Base-by-base conservation (phyloP, 768 basidiomycete genomes). In the Suillus occidentalis region DNA sequence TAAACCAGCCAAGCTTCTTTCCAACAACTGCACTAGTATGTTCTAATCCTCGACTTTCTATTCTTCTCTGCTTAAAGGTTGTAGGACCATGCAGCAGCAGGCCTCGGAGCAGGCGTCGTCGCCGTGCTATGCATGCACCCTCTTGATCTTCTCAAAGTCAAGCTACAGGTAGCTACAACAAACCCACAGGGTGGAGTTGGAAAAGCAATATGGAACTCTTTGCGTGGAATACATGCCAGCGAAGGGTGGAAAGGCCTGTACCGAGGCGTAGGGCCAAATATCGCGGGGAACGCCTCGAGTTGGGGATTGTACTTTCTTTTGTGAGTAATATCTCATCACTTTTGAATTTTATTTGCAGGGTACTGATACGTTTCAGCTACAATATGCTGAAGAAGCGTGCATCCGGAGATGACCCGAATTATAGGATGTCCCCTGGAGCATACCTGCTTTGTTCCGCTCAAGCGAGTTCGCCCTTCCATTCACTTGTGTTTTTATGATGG, bases 231-330 rank as follows among this genome's bases (percentile, higher is more conserved):
- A 45, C 85, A 91, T 28, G 83, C 79, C 55, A 79, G 82, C 43
- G 86, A 92, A 64, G 97, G 97, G 6, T 91, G 88, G 86, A 83
- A 77, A 66, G 97, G 96, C 0, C 79, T 99, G 58, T 99, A 99
- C 75, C 85, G 97, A 62, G 97, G 97, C 18, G 81, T 99, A 39
- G 85, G 87, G 0, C 87, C 95, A 2, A 99, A 99, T 76, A 84
- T 98, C 65, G 92, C 93, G 0, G 97, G 97, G 14, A 98, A 98
- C 68, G 95, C 96, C 22, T 89, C 90, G 9, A 96, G 94, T 71
- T 99, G 97, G 97, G 97, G 97, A 0, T 78, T 98, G 31, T 99
- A 99, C 78, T 99, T 99, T 79, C 85, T 97, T 67, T 97, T 97
- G 97, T 98, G 74, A 78, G 94, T 85, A 52, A 71, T 52, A 20